Evolutionary conservation across 2,329 filamentous ascomycete genomes (phyloP).

Genomic region (Coniochaeta sp.): DNA sequence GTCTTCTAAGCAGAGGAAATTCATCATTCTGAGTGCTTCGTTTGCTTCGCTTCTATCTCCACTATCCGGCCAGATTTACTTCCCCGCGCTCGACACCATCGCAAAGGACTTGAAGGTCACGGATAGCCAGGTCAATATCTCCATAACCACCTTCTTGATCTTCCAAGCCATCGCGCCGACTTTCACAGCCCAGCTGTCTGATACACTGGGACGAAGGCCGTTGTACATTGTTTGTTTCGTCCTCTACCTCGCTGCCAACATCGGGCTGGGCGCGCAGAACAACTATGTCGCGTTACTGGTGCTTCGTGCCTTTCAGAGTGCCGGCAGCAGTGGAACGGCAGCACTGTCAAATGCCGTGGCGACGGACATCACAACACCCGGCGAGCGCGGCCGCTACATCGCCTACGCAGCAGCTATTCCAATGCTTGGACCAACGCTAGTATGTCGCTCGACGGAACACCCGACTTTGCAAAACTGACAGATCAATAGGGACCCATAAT

Average conservation of each 20-base stretch:
- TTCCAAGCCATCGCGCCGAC: no score
- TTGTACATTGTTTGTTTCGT: not conserved
- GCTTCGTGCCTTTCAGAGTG: not conserved
- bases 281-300: not conserved
- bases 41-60: slow-evolving; percentile 35
- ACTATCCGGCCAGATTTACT: slow-evolving; percentile 42
- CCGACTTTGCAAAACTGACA: no score
- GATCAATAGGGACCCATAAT: slow-evolving; percentile 26
- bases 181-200: no score
- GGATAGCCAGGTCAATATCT: slow-evolving; percentile 36
- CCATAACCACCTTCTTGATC: slow-evolving; percentile 49
- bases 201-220: no score
- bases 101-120: slow-evolving; percentile 39
- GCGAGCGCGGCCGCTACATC: not conserved
- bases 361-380: not conserved
- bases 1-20: slow-evolving; percentile 29
- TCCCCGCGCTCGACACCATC: slow-evolving; percentile 42
- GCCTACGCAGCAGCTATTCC: no score
- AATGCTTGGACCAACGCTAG: no score
- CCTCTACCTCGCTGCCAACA: not conserved
- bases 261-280: slow-evolving; percentile 27
- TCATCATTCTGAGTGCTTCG: slow-evolving; percentile 29
- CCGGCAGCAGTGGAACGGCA: not conserved
- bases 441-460: no score
- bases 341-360: not conserved